Evolutionary conservation across 2,329 filamentous ascomycete species (phyloP).

Genomic region (Onygena corvina): DNA sequence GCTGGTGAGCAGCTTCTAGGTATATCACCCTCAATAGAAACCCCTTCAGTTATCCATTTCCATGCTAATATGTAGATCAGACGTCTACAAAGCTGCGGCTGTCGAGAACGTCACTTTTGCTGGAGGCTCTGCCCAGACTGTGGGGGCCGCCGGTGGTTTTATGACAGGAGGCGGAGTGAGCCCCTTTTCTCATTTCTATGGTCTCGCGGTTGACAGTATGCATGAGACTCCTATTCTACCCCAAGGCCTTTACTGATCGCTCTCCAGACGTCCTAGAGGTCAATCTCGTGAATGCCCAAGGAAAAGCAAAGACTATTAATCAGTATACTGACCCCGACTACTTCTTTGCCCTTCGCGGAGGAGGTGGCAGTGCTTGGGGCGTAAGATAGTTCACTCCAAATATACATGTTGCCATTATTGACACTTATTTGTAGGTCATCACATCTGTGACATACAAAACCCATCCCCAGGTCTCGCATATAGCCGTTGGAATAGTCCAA

Average conservation of each 20-base stretch:
- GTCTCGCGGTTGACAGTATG: constrained; percentile 22
- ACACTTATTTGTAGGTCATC: constrained; percentile 15
- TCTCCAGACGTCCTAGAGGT: constrained; percentile 18
- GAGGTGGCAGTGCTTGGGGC: constrained; percentile 21
- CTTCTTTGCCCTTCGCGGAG: constrained; percentile 21
- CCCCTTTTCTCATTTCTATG: constrained; percentile 20
- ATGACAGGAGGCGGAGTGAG: constrained; percentile 22
- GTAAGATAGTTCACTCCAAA: constrained; percentile 13
- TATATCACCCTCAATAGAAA: constrained; percentile 7
- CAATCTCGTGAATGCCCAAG: constrained; percentile 17
- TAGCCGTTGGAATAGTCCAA: constrained; percentile 21
- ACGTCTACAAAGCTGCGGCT: constrained; percentile 20
- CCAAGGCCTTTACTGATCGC: not conserved
- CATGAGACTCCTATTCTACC: not conserved
- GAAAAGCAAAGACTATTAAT: constrained; percentile 17
- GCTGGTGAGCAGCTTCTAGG: constrained; percentile 22
- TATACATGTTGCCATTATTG: not conserved
- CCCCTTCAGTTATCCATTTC: not conserved
- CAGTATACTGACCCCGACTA: constrained; percentile 20
- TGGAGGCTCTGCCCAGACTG: constrained; percentile 20
- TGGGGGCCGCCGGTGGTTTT: constrained; percentile 22
- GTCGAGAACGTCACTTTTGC: constrained; percentile 19
- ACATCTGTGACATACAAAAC: constrained; percentile 19
- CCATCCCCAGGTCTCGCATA: constrained; percentile 21
- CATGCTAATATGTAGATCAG: constrained; percentile 9